Percentiles rank a stretch among this genome's conserved stretches.
phyloP scores from a whole-genome alignment of 2,329 filamentous ascomycete genomes.

The Penicillium sp. region DNA sequence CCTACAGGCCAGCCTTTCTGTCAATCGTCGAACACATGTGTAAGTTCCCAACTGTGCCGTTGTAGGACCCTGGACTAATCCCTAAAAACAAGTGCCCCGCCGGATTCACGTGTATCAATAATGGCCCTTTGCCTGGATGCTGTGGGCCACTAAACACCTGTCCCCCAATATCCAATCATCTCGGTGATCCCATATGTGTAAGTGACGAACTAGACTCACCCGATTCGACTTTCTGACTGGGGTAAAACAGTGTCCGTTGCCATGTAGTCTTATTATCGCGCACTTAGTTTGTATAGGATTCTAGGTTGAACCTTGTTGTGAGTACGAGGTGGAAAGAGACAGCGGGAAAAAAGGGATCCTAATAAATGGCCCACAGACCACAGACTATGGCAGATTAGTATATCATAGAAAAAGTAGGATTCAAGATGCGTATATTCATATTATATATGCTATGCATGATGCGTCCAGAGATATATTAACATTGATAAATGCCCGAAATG shows the following conservation, averaged over 20 bases:
- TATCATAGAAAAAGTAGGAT: neutral
- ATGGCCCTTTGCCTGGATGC: conserved; percentile 17
- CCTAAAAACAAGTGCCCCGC: conserved; percentile 10
- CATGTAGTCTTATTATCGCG: conserved; percentile 6
- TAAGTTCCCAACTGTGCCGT: conserved; percentile 2
- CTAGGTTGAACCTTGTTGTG: neutral
- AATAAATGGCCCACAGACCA: neutral
- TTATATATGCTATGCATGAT: conserved; percentile 2
- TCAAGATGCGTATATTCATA: neutral
- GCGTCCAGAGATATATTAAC: neutral
- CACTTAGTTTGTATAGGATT: conserved; percentile 3
- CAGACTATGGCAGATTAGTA: neutral
- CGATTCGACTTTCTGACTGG: neutral
- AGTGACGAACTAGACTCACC: neutral
- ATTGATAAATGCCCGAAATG: neutral
- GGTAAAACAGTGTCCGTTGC: conserved; percentile 11
- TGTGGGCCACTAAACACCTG: conserved; percentile 15
- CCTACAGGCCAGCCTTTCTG: conserved; percentile 14
- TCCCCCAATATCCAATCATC: conserved; percentile 13
- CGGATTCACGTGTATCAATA: conserved; percentile 14
- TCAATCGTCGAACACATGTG: conserved; percentile 15
- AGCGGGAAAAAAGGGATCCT: neutral
- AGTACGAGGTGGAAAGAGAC: too few species aligned
- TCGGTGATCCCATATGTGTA: conserved; percentile 18
- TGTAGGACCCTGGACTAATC: neutral